These are phyloP conservation scores for Ceratobasidium sp. DNA, from an alignment of 1,284 basidiomycete species.

Conservation along the genomic window DNA sequence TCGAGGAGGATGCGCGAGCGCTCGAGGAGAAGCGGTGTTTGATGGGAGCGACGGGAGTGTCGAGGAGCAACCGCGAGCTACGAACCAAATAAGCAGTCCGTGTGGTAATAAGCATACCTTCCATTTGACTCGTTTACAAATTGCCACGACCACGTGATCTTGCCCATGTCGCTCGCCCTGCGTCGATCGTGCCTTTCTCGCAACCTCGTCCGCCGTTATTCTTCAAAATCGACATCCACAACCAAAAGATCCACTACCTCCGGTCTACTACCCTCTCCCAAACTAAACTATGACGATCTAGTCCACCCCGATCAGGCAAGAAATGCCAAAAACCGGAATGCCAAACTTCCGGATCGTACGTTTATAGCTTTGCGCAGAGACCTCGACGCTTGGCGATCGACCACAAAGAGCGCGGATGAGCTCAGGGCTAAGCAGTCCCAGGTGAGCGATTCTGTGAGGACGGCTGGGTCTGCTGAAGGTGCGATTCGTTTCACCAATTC, in stretches of 20 bases:
- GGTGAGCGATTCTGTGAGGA: not conserved
- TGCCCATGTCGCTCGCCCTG: conserved; percentile 1
- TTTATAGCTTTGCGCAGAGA: conserved; percentile 24
- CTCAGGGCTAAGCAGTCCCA: conserved; percentile 11
- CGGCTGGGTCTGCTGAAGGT: not conserved
- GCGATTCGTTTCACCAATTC: not conserved
- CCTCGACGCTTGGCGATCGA: conserved; percentile 18
- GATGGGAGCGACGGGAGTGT: no score
- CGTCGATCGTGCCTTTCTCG: not conserved
- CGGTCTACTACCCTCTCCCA: conserved; percentile 14
- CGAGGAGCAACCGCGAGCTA: no score
- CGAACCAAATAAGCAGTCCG: no score
- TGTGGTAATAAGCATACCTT: no score
- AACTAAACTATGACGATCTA: conserved; percentile 28
- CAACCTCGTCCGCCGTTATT: not conserved
- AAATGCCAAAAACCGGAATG: conserved; percentile 15
- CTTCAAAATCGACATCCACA: not conserved
- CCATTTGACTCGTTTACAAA: no score
- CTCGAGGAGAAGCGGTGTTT: no score
- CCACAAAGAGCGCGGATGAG: conserved; percentile 4
- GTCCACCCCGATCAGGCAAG: not conserved
- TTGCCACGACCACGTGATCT: conserved; percentile 15
- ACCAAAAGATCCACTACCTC: conserved; percentile 7
- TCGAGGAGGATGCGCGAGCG: no score
- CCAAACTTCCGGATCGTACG: not conserved